These are phyloP conservation scores for Nemania sp. DNA, from an alignment of 2,329 filamentous ascomycete genomes.

Conservation along the genomic window DNA sequence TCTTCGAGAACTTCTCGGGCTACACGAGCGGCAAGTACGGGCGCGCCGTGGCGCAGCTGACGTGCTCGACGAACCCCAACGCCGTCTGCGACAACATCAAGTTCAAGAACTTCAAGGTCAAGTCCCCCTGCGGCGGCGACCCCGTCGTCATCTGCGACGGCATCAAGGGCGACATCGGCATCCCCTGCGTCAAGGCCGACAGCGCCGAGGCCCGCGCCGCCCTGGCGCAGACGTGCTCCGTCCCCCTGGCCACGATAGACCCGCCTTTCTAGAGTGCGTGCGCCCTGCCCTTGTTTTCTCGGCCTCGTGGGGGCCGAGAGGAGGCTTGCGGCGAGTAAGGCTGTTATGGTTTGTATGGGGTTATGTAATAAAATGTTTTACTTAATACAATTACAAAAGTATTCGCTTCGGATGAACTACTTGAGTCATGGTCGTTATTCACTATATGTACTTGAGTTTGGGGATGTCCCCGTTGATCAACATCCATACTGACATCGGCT, in stretches of 20 bases:
- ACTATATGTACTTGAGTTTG: too few relatives aligned
- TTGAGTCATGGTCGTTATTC: too few relatives aligned
- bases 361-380: too few relatives aligned
- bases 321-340: too few relatives aligned
- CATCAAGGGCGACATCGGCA: constrained; percentile 44
- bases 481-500: too few relatives aligned
- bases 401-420: too few relatives aligned
- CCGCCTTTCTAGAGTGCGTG: constrained; percentile 12
- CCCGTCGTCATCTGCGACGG: constrained; percentile 56
- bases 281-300: too few relatives aligned
- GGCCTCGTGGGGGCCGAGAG: too few relatives aligned
- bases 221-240: constrained; percentile 40
- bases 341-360: too few relatives aligned
- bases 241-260: constrained; percentile 34
- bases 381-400: too few relatives aligned
- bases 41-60: constrained; percentile 57
- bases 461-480: too few relatives aligned
- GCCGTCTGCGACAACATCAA: constrained; percentile 61
- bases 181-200: constrained; percentile 43
- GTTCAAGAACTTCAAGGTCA: constrained; percentile 59
- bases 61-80: constrained; percentile 56
- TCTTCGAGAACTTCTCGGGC: constrained; percentile 62
- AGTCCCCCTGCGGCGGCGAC: constrained; percentile 51
- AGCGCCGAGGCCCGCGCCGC: constrained; percentile 42
- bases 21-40: constrained; percentile 61